Evolutionary conservation across 345 rosid species (phyloP).

Genomic region (Barbarea vulgaris): DNA sequence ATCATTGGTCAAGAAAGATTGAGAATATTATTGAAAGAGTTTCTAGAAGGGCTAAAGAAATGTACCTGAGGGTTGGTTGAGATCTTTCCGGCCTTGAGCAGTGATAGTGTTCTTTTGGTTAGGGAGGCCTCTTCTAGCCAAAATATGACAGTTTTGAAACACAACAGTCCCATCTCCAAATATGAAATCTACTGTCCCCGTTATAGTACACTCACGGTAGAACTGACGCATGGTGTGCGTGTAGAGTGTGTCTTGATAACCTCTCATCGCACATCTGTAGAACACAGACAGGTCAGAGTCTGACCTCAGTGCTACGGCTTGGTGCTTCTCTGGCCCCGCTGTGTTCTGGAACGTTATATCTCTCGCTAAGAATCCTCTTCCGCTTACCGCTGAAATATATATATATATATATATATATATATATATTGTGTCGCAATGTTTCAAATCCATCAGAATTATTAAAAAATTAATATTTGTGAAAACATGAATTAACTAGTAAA

Average conservation of each 20-base stretch:
- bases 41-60: conserved; percentile 30
- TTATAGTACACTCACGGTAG: conserved; percentile 74
- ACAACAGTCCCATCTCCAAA: conserved; percentile 78
- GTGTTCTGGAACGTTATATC: conserved; percentile 88
- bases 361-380: conserved; percentile 80
- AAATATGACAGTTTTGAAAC: conserved; percentile 83
- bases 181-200: conserved; percentile 88
- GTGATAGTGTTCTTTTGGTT: conserved; percentile 84
- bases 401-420: too few relatives aligned
- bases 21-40: neutral
- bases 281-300: conserved; percentile 81
- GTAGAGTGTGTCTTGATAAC: conserved; percentile 88
- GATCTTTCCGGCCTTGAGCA: conserved; percentile 81
- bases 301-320: conserved; percentile 82
- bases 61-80: conserved; percentile 71
- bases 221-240: conserved; percentile 91
- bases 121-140: conserved; percentile 57
- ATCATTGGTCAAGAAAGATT: neutral
- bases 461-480: neutral
- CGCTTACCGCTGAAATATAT: conserved; percentile 72
- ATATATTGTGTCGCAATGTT: neutral
- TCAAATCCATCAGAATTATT: neutral
- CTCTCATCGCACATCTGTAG: conserved; percentile 62
- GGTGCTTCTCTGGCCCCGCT: conserved; percentile 88
- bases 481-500: neutral